A percentile compares a stretch with the other conserved stretches of the same genome.
Evolutionary conservation across 345 rosid genomes (phyloP).

Genomic region (Citrus reticulata): DNA sequence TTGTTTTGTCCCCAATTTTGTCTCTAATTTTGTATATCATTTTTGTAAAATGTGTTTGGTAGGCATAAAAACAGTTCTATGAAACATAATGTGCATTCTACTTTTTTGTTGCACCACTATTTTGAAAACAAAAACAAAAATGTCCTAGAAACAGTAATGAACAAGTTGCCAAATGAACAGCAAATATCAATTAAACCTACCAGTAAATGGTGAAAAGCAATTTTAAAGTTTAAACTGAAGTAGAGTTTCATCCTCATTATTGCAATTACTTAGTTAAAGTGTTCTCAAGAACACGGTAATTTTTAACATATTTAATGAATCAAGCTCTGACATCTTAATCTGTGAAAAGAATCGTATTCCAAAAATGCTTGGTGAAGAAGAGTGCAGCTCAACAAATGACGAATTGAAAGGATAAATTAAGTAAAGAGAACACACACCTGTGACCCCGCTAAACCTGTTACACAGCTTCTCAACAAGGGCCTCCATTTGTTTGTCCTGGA

Average conservation of each 20-base stretch:
- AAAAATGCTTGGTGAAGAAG: neutral
- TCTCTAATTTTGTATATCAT: too few relatives aligned
- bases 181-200: neutral
- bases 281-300: neutral
- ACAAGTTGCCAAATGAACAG: neutral
- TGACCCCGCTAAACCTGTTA: conserved; percentile 88
- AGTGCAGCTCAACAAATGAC: neutral
- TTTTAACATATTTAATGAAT: neutral
- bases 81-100: too few relatives aligned
- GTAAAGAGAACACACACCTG: conserved; percentile 47
- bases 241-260: neutral
- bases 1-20: too few relatives aligned
- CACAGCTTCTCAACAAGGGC: conserved; percentile 97
- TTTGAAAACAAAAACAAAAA: too few relatives aligned
- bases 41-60: too few relatives aligned
- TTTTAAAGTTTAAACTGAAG: neutral
- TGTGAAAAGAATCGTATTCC: neutral
- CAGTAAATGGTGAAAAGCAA: neutral
- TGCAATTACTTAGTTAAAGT: neutral
- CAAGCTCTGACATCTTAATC: neutral
- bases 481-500: conserved; percentile 97
- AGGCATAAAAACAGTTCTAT: too few relatives aligned
- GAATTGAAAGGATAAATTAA: neutral
- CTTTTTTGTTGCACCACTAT: too few relatives aligned
- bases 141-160: neutral